phyloP scores from a whole-genome alignment of 108 stramenopile species.

The Schizochytrium sp. region DNA sequence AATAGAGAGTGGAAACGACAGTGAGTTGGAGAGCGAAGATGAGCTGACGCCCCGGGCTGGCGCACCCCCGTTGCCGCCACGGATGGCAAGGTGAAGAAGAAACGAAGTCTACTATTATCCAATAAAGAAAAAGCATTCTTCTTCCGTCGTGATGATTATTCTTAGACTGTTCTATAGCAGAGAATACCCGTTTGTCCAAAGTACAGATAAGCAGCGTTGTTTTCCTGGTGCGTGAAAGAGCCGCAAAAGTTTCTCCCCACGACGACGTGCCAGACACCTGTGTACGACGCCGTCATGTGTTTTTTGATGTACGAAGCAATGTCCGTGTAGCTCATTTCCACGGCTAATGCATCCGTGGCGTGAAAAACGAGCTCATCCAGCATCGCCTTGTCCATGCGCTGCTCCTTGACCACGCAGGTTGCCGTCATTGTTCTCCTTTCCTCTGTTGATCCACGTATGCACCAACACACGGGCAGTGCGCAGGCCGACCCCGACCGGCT shows the following conservation, averaged over 20 bases:
- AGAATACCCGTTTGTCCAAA: constrained; percentile 12
- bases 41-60: too few species aligned
- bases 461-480: too few species aligned
- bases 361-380: constrained; percentile 1
- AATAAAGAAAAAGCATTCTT: background rate
- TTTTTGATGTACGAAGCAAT: constrained; percentile 15
- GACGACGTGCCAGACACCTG: constrained; percentile 1
- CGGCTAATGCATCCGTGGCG: background rate
- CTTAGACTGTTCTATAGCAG: background rate
- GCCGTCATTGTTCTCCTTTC: background rate
- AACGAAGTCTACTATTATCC: background rate
- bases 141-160: background rate
- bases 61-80: too few species aligned
- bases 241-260: constrained; percentile 13
- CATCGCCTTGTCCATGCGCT: constrained; percentile 13
- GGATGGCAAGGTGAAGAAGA: too few species aligned
- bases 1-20: too few species aligned
- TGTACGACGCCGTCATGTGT: background rate
- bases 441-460: too few species aligned
- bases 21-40: too few species aligned
- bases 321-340: constrained; percentile 1
- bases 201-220: constrained; percentile 9
- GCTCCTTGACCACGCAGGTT: constrained; percentile 16
- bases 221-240: constrained; percentile 11
- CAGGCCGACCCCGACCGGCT: too few species aligned